Percentiles rank a stretch among this genome's conserved stretches.
phyloP scores from a whole-genome alignment of 176 grass and related monocot species.

The Cenchrus fungigraminus region DNA sequence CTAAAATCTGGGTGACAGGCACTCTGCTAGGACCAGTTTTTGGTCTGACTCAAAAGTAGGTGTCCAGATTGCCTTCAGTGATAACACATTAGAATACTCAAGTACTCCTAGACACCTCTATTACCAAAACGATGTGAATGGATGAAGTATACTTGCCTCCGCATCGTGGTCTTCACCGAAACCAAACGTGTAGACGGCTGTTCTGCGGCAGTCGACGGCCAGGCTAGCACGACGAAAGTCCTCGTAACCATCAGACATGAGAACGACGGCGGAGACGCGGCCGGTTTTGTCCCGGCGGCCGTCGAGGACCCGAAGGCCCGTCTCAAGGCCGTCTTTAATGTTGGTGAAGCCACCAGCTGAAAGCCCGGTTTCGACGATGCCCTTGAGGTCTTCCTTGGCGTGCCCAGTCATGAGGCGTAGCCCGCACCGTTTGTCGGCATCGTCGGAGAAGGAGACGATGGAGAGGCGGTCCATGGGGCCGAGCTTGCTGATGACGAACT shows the following conservation, averaged over 20 bases:
- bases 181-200: conserved; percentile 54
- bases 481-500: conserved; percentile 46
- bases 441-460: conserved; percentile 28
- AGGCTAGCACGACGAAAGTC: background rate
- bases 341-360: background rate
- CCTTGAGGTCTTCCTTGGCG: background rate
- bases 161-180: conserved; percentile 18
- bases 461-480: conserved; percentile 44
- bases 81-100: too few relatives aligned
- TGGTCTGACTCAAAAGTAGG: too few relatives aligned
- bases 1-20: too few relatives aligned
- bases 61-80: too few relatives aligned
- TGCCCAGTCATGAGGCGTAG: conserved; percentile 5
- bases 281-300: background rate
- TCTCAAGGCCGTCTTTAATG: background rate
- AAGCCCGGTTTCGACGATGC: background rate
- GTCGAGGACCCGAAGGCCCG: background rate
- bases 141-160: background rate
- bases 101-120: too few relatives aligned
- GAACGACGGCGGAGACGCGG: conserved; percentile 34
- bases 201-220: background rate
- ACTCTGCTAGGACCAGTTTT: too few relatives aligned
- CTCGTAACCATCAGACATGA: conserved; percentile 40
- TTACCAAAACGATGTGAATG: too few relatives aligned
- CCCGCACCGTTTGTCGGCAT: background rate